Evolutionary conservation across 2,329 filamentous ascomycete genomes (phyloP), one percentile per base, ranked within the genome.

Genomic region (Exophiala sp.): DNA sequence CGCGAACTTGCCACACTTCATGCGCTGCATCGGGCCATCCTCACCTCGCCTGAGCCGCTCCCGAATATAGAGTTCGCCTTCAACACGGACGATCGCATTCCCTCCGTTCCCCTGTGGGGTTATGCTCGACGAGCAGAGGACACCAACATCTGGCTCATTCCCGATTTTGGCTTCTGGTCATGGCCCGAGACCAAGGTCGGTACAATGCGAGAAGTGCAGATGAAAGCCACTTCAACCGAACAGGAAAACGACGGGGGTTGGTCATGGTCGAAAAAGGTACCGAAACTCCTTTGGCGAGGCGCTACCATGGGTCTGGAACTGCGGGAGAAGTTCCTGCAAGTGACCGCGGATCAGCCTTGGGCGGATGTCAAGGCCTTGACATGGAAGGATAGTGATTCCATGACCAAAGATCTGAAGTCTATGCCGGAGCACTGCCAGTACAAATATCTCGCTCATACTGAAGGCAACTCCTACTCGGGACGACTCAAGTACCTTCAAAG

Each of bases 361-460:
- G 69, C 71, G 1, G 73, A 71, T 48, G 69, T 77, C 2, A 62
- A 64, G 10, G 60, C 63, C 1, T 63, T 73, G 29, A 64, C 69
- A 48, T 74, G 71, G 70, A 64, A 64, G 23, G 60, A 70, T 32
- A 65, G 66, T 14, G 64, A 68, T 3, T 65, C 65, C 24, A 63
- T 70, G 34, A 60, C 64, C 3, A 62, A 64, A 37, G 70, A 75
- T 43, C 69, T 74, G 8, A 56, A 77, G 1, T 68, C 70, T 1
- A 75, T 78, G 41, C 70, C 74, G 35, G 74, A 79, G 34, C 74
- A 78, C 61, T 79, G 76, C 60, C 67, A 68, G 21, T 79, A 78
- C 58, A 74, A 75, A 64, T 79, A 73, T 58, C 67, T 78, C 1
- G 70, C 72, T 1, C 75, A 79, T 48, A 75, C 74, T 1, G 76